phyloP scores from a whole-genome alignment of 192 early-diverging fungal species.

The Umbelopsis ramanniana region DNA sequence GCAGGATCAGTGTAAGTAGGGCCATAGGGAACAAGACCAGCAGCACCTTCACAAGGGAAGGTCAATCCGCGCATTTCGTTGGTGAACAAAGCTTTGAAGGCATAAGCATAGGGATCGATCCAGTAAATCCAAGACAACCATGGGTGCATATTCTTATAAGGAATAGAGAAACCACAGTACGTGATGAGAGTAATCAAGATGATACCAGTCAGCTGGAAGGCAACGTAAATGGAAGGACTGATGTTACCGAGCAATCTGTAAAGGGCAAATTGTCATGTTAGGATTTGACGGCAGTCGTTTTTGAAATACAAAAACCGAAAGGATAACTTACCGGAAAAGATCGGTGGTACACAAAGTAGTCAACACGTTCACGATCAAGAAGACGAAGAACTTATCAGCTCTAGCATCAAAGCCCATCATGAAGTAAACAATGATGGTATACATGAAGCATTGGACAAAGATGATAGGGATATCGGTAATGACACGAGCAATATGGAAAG shows the following conservation, averaged over 20 bases:
- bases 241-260: slow-evolving; percentile 52
- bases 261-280: too few relatives aligned
- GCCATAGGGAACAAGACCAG: slow-evolving; percentile 36
- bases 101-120: slow-evolving; percentile 68
- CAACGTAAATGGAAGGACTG: slow-evolving; percentile 53
- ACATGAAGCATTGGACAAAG: slow-evolving; percentile 53
- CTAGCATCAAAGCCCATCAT: slow-evolving; percentile 55
- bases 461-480: slow-evolving; percentile 55
- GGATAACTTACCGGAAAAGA: slow-evolving; percentile 16
- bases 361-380: slow-evolving; percentile 50
- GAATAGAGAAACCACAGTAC: slow-evolving; percentile 69
- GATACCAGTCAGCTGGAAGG: slow-evolving; percentile 56
- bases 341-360: slow-evolving; percentile 49
- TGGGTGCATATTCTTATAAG: slow-evolving; percentile 60
- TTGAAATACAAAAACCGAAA: too few relatives aligned
- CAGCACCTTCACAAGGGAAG: slow-evolving; percentile 43
- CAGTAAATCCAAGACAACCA: slow-evolving; percentile 68
- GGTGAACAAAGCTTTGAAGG: slow-evolving; percentile 59
- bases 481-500: slow-evolving; percentile 59
- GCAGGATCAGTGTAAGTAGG: slow-evolving; percentile 47
- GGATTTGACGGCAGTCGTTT: too few relatives aligned
- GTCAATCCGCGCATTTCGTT: slow-evolving; percentile 64
- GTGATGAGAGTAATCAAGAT: slow-evolving; percentile 55
- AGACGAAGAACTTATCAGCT: slow-evolving; percentile 55
- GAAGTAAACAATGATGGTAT: slow-evolving; percentile 58